Base-by-base conservation (phyloP, 2,329 filamentous ascomycete genomes). In the Leptodontidium sp. region DNA sequence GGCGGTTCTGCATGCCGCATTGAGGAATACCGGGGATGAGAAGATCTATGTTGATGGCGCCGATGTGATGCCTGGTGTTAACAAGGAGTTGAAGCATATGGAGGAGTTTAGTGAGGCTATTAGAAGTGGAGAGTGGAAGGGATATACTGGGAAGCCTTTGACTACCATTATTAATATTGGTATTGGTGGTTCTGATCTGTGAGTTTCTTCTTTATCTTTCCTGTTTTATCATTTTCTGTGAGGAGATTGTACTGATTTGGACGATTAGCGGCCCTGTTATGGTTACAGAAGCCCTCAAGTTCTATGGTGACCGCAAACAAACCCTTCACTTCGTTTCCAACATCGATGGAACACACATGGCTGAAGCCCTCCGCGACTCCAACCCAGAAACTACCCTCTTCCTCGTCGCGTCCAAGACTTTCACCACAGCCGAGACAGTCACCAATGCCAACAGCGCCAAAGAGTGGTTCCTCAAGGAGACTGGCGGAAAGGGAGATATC, bases 311-410 rank as follows among this genome's bases (percentile, higher is more conserved):
- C 80, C 88, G 90, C 70, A 90, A 91, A 82, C 88, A 94, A 84
- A 98, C 90, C 73, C 88, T 98, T 57, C 95, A 98, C 87, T 99
- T 99, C 78, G 96, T 99, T 75, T 98, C 95, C 85, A 99, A 99
- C 88, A 98, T 99, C 79, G 96, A 99, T 80, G 96, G 96, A 75
- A 99, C 96, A 66, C 96, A 99, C 85, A 93, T 98, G 80, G 93
- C 94, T 59, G 96, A 99, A 84, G 94, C 96, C 62, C 88, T 98
- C 70, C 91, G 89, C 79, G 84, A 90, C 77, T 97, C 95, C 9
- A 90, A 99, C 81, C 95, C 95, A 61, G 96, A 99, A 85, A 98
- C 95, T 59, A 98, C 96, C n/a, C 91, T 99, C 73, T 98, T 99
- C 91, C 88, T 99, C 76, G 89, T 99, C 76, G 96, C 96, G 67